Base-by-base conservation (phyloP, 2,329 filamentous ascomycete species). In the Pseudopyrenochaeta lycopersici region DNA sequence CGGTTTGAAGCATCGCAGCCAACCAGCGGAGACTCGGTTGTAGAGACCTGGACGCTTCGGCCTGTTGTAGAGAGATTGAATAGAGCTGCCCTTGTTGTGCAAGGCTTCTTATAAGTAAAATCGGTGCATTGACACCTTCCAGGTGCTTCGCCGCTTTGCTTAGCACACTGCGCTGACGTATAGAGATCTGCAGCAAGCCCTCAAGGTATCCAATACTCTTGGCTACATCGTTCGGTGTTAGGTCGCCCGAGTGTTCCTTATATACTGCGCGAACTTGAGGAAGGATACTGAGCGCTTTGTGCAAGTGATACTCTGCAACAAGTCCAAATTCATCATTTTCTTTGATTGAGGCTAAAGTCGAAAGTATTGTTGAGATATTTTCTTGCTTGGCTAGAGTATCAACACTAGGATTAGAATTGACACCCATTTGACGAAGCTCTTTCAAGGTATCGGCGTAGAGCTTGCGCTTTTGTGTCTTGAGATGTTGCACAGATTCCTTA, bases 371-470 rank as follows among this genome's bases (percentile, higher is more conserved):
- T 5, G 90, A 84, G 7, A 91, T 80, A 0, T 90, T 89, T 23
- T 85, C 82, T 74, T 99, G 95, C 47, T 86, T 86, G 33, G 84
- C 83, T 15, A 98, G 81, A 38, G 89, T 82, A 68, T 90, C 87
- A 12, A 87, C 88, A 60, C 90, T 87, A 14, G 96, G 81, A 70
- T 97, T 97, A 46, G 88, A 87, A 65, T 89, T 89, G 65, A 99
- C 85, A 3, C 95, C 95, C 94, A 99, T 98, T 52, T 89, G 85
- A 31, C 92, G 87, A 23, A 97, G 80, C 18, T 88, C 86, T 68
- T 91, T 93, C 59, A 99, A 79, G 0, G 90, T 93, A 64, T 98
- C 94, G 1, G 92, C 90, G 66, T 96, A 95, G 12, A 98, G 84
- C 64, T 92, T 93, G 38, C 92, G 87, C 78, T 99, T 99, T 66